Conservation (phyloP, 257 asterid genomes). For the Datura wrightii region DNA sequence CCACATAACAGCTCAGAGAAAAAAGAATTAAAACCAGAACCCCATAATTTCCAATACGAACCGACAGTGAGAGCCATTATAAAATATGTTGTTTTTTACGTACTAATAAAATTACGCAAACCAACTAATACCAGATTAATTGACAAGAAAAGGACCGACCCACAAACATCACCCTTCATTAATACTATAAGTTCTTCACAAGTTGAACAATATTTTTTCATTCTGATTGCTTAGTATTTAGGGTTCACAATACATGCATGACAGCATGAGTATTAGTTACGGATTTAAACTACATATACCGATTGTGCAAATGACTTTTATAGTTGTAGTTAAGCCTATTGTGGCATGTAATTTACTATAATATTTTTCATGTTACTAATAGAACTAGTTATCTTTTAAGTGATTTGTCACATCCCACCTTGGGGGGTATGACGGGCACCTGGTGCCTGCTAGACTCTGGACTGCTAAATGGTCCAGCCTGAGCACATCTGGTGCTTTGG, state of each 20-base stretch:
- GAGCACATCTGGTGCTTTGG: too few relatives aligned
- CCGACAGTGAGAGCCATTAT: too few relatives aligned
- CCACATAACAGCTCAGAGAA: too few relatives aligned
- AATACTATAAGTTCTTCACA: neutral
- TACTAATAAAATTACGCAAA: conserved; percentile 11
- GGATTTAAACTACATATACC: neutral
- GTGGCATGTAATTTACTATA: neutral
- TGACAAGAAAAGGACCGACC: neutral
- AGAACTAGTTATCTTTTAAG: neutral
- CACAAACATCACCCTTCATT: neutral
- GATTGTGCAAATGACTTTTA: neutral
- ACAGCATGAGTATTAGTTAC: neutral
- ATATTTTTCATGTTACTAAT: neutral
- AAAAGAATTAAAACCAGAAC: too few relatives aligned
- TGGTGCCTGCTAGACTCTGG: too few relatives aligned
- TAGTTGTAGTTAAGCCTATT: neutral
- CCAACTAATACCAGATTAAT: neutral
- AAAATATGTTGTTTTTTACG: neutral
- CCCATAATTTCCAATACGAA: too few relatives aligned
- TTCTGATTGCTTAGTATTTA: neutral
- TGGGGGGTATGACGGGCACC: too few relatives aligned
- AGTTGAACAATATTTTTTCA: neutral
- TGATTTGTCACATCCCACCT: too few relatives aligned
- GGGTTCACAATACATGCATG: neutral
- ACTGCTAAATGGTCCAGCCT: too few relatives aligned